phyloP scores from a whole-genome alignment of 1,139 yeast species.

The Sugiyamaella novakii region DNA sequence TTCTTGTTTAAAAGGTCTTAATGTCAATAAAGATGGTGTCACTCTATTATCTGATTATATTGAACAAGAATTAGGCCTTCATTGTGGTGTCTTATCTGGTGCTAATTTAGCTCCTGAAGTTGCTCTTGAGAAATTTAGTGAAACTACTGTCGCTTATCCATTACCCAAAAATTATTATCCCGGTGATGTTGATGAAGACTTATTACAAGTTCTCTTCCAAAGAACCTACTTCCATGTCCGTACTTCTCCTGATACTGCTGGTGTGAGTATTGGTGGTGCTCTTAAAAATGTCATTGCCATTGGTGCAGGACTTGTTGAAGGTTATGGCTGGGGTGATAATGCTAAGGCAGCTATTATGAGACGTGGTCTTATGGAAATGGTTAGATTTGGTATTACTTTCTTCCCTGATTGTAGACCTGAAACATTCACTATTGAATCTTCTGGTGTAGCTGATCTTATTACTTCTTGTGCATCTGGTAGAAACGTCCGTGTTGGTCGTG shows the following conservation, averaged over 20 bases:
- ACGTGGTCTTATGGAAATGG: constrained; percentile 85
- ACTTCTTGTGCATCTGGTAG: constrained; percentile 97
- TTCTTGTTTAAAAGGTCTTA: constrained; percentile 91
- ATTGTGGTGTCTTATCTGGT: constrained; percentile 93
- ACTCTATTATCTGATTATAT: constrained; percentile 75
- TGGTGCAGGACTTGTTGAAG: constrained; percentile 94
- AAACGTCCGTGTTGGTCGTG: constrained; percentile 83
- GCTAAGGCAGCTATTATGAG: constrained; percentile 96
- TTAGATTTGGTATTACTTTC: constrained; percentile 74
- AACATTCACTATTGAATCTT: constrained; percentile 87
- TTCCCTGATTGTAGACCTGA: constrained; percentile 70
- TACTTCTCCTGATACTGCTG: constrained; percentile 87
- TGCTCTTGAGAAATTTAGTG: constrained; percentile 90
- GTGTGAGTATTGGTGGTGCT: constrained; percentile 94
- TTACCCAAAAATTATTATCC: constrained; percentile 61
- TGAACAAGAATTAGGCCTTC: constrained; percentile 72
- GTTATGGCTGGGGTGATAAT: constrained; percentile 97
- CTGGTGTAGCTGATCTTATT: constrained; percentile 96
- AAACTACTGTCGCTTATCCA: constrained; percentile 89
- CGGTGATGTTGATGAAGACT: constrained; percentile 79
- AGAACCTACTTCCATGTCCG: constrained; percentile 94
- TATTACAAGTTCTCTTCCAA: constrained; percentile 76
- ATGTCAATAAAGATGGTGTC: constrained; percentile 78
- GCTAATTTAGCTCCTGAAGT: constrained; percentile 96
- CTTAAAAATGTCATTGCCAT: constrained; percentile 90